These are phyloP conservation scores for Balamuthia mandrillaris DNA, from an alignment of 208 protist genomes.

Conservation along the genomic window DNA sequence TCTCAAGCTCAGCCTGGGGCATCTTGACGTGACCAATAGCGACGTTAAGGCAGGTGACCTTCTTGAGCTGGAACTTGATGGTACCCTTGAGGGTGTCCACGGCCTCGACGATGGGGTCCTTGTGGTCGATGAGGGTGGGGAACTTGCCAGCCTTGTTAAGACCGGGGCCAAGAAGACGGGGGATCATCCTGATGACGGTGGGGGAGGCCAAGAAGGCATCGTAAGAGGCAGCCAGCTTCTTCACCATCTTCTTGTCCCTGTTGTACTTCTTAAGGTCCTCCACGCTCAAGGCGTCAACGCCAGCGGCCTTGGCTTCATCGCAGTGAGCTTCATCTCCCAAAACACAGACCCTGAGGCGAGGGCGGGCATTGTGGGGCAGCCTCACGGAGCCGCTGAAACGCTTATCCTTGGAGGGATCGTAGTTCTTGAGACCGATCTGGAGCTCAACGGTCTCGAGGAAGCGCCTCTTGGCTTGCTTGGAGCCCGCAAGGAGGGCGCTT, in stretches of 20 bases:
- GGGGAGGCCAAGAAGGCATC: conserved; percentile 96
- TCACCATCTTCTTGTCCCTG: conserved; percentile 99
- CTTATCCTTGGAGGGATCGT: conserved; percentile 98
- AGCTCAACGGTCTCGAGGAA: conserved; percentile 98
- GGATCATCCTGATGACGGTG: conserved; percentile 95
- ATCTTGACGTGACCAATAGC: conserved; percentile 95
- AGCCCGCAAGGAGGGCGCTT: too few relatives aligned
- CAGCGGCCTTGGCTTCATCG: conserved; percentile 88
- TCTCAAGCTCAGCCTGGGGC: conserved; percentile 85
- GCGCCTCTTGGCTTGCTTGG: conserved; percentile 35
- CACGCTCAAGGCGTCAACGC: conserved; percentile 86
- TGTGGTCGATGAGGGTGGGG: conserved; percentile 88
- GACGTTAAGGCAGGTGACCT: conserved; percentile 95
- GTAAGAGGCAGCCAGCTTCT: conserved; percentile 97
- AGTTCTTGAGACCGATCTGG: conserved; percentile 99
- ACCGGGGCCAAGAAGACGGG: conserved; percentile 90
- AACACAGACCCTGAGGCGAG: conserved; percentile 89
- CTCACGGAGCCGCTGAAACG: conserved; percentile 92
- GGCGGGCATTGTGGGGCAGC: conserved; percentile 89
- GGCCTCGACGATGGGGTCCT: conserved; percentile 90
- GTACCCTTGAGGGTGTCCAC: conserved; percentile 89
- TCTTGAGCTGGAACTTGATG: conserved; percentile 99
- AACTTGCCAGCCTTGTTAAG: conserved; percentile 99
- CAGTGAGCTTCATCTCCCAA: conserved; percentile 93
- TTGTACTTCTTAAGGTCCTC: conserved; percentile 98